Conservation (phyloP, 108 stramenopile species). For the Skeletonema marinoi region DNA sequence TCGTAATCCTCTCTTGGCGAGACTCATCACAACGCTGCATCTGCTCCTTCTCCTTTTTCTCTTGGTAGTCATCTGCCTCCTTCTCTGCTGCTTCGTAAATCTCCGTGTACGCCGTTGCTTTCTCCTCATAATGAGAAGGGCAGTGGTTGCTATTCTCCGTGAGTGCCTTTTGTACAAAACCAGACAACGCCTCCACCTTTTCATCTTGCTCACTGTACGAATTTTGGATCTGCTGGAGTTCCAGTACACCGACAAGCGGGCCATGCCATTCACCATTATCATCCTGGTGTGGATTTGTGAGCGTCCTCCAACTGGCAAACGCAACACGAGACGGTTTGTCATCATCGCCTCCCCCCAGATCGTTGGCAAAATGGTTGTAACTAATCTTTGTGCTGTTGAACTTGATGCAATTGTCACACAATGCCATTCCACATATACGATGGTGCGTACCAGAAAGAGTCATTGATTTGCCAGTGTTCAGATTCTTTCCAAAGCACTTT, state of each 20-base stretch:
- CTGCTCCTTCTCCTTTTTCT: slow-evolving; percentile 2
- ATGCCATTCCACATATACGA: slow-evolving; percentile 40
- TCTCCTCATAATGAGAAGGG: slow-evolving; percentile 25
- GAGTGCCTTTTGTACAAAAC: slow-evolving; percentile 9
- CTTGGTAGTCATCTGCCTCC: slow-evolving; percentile 30
- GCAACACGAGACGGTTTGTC: slow-evolving; percentile 13
- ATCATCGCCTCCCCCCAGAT: neutral
- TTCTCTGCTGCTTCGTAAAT: slow-evolving; percentile 38
- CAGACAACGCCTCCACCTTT: slow-evolving; percentile 16
- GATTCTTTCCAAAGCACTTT: slow-evolving; percentile 45
- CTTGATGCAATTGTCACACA: slow-evolving; percentile 47
- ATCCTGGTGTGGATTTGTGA: slow-evolving; percentile 34
- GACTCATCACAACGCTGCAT: slow-evolving; percentile 11
- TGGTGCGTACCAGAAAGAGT: slow-evolving; percentile 7
- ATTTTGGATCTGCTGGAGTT: slow-evolving; percentile 46
- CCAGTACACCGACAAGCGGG: slow-evolving; percentile 18
- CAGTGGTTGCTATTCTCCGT: slow-evolving; percentile 9
- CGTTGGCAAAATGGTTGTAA: slow-evolving; percentile 24
- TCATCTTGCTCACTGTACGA: slow-evolving; percentile 26
- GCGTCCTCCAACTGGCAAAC: slow-evolving; percentile 34
- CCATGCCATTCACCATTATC: slow-evolving; percentile 27
- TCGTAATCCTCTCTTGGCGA: slow-evolving; percentile 37
- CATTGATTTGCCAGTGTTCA: slow-evolving; percentile 27
- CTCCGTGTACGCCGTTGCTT: slow-evolving; percentile 21
- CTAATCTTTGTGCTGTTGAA: slow-evolving; percentile 35